Conservation (phyloP, 2,329 filamentous ascomycete species). For the Didymella pinodella region DNA sequence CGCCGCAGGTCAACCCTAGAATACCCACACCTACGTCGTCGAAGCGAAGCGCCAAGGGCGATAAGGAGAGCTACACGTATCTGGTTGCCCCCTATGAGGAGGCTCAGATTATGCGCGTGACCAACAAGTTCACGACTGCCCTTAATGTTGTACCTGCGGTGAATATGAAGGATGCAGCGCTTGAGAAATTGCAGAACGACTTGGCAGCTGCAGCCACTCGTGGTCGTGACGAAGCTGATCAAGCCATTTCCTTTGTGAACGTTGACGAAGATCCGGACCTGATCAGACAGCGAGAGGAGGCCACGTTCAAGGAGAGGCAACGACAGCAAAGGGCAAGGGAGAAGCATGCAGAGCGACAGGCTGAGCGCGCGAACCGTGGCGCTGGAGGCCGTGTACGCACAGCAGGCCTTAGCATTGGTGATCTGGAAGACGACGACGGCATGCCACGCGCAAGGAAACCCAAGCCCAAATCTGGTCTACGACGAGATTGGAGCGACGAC, state of each 20-base stretch:
- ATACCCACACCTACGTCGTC: conserved; percentile 58
- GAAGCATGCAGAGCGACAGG: conserved; percentile 70
- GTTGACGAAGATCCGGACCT: conserved; percentile 78
- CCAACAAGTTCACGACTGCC: conserved; percentile 78
- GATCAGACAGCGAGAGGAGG: conserved; percentile 75
- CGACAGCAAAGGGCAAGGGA: conserved; percentile 69
- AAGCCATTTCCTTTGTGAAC: conserved; percentile 70
- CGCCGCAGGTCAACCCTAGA: conserved; percentile 60
- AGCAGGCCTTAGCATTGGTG: conserved; percentile 65
- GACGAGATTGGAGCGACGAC: conserved; percentile 70
- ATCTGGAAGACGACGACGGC: conserved; percentile 66
- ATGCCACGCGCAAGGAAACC: conserved; percentile 41
- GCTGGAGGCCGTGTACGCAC: conserved; percentile 60
- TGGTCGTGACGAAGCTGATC: conserved; percentile 55
- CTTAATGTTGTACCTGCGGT: conserved; percentile 73
- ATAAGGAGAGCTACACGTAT: conserved; percentile 78
- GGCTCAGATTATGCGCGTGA: conserved; percentile 73
- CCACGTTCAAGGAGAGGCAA: conserved; percentile 76
- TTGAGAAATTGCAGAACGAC: conserved; percentile 71
- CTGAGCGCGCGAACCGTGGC: conserved; percentile 61
- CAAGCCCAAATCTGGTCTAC: conserved; percentile 48
- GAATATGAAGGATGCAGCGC: conserved; percentile 73
- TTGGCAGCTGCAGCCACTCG: conserved; percentile 69
- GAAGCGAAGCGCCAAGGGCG: conserved; percentile 38
- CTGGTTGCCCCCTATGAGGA: conserved; percentile 74